Conservation (phyloP, 306 rosid genomes). For the Boehmeria nivea region DNA sequence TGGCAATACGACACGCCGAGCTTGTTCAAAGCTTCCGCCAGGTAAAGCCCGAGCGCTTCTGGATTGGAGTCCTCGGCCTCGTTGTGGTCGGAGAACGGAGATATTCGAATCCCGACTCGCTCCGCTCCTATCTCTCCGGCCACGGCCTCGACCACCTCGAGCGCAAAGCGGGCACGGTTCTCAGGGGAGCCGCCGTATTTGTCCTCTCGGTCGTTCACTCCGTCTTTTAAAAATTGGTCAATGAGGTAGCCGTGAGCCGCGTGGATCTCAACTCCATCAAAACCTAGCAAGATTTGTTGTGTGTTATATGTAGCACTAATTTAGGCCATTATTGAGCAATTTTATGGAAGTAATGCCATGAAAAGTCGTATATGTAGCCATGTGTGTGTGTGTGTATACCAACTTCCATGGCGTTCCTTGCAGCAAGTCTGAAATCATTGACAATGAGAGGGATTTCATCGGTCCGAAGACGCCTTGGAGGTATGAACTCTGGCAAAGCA, state of each 20-base stretch:
- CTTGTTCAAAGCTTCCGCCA: conserved; percentile 43
- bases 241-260: conserved; percentile 63
- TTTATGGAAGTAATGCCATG: no score
- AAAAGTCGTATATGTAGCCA: no score
- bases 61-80: conserved; percentile 59
- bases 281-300: conserved; percentile 32
- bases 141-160: conserved; percentile 52
- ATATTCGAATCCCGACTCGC: conserved; percentile 54
- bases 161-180: conserved; percentile 48
- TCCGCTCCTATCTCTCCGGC: conserved; percentile 50
- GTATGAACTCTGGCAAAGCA: conserved; percentile 25
- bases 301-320: no score
- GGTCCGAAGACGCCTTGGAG: conserved; percentile 48
- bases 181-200: conserved; percentile 69
- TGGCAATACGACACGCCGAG: conserved; percentile 50
- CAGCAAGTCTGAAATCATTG: conserved; percentile 52
- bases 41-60: conserved; percentile 32
- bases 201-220: conserved; percentile 54
- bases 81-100: conserved; percentile 46
- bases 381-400: no score
- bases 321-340: no score
- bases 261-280: conserved; percentile 77
- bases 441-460: conserved; percentile 59
- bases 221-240: conserved; percentile 60
- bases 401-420: conserved; percentile 67